Evolutionary conservation across 225 moss, liverwort and hornwort genomes (phyloP), one percentile per base, ranked within the genome.

Genomic region (Neckera pumila): DNA sequence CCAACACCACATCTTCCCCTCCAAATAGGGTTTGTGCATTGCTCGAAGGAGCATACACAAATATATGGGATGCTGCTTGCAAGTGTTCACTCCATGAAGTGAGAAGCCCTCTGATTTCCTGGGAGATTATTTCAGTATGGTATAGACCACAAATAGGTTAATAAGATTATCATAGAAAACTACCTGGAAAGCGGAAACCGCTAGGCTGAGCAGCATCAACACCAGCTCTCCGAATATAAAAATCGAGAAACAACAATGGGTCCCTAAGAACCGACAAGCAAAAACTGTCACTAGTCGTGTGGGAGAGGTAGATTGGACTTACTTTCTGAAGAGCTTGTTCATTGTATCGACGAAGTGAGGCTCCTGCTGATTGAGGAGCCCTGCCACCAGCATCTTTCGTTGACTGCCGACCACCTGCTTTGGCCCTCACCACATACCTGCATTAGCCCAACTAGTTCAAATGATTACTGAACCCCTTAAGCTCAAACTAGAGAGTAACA

Each of bases 341-440:
- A 92, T 99, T 97, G 87, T 99, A 96, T 54, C 99, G 97, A 64
- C 99, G 99, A 92, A 99, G 97, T 90, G 99, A 99, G 58, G 99
- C 96, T 88, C 96, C 99, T 71, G 99, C 99, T 90, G 99, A 99
- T 84, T 99, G 96, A 62, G 99, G 96, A 84, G 99, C 99, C 90
- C 92, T 92, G 80, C 99, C 97, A 91, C 92, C 91, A 78, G 91
- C 96, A 89, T 99, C 99, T 76, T 92, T 94, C 66, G 96, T 91
- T 38, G 99, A 97, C 88, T 99, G 99, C 82, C 99, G 97, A 79
- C 99, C 99, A 93, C 99, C 99, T 92, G 97, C 99, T 95, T 99
- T 99, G 71, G 99, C 97, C 94, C 97, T 96, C 93, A 99, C 97
- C 90, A 99, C 99, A 94, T 99, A 99, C 94, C 99, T 99, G 92